Base-by-base conservation (phyloP, 495 filamentous ascomycete species). In the Penicillium pancosmium region DNA sequence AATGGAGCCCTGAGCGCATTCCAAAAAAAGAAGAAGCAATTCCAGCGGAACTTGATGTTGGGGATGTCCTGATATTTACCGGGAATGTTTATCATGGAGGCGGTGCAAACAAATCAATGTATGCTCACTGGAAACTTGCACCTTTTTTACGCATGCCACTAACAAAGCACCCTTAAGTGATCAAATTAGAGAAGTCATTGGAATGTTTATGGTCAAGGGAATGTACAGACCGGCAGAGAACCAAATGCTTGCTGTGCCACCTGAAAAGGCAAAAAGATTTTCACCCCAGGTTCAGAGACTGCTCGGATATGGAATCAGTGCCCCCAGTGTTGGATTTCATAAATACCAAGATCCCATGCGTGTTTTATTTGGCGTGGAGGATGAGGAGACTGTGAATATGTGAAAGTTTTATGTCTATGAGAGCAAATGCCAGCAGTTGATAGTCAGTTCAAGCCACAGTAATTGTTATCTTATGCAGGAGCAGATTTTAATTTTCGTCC, bases 161-260 rank as follows among this genome's bases (percentile, higher is more conserved):
- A 46, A 33, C 15, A 13, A 13, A 38, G n/a, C 1, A 1, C 12
- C 27, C 4, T 38, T 7, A 13, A 51, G 49, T 51, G 49, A 51
- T 51, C 49, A 51, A 51, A 34, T 51, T 33, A 27, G 49, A 15
- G 49, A 51, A 19, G 49, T 51, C 11, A 51, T 51, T 23, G 49
- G 49, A 16, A 51, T 51, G 25, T 51, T 51, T 23, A 51, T 51
- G 49, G 49, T 51, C 16, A 51, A 51, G 16, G 49, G 49, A 34
- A 51, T 51, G 49, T 51, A 51, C 49, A 51, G 49, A 51, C 49
- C 49, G 4, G 49, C 49, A 31, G 49, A 51, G 16, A 51, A 51
- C 16, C 49, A 51, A 23, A 51, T 51, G 49, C 49, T 51, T 34
- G 49, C 49, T 10, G 49, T 51, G 49, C 49, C 49, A 33, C 49